phyloP scores from a whole-genome alignment of 352 stramenopile genomes.

The Sclerospora graminicola region DNA sequence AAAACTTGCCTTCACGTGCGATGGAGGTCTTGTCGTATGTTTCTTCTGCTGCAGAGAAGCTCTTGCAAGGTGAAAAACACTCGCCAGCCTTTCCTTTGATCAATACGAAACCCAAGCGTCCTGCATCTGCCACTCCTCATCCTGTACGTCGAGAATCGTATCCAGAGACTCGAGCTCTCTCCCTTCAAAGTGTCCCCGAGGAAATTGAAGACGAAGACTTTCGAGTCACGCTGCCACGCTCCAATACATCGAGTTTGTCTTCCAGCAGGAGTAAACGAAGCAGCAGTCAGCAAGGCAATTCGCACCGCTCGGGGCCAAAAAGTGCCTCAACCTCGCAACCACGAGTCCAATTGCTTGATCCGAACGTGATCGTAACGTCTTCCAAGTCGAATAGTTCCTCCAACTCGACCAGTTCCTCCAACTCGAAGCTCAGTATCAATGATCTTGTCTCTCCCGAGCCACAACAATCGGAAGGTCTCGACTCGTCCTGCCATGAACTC shows the following conservation, averaged over 20 bases:
- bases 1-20: constrained; percentile 28
- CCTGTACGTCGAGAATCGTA: constrained; percentile 14
- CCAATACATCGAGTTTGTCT: constrained; percentile 16
- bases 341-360: constrained; percentile 25
- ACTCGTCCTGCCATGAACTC: constrained; percentile 37
- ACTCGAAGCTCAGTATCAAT: constrained; percentile 17
- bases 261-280: constrained; percentile 8
- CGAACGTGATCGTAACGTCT: constrained; percentile 12
- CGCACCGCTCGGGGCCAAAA: constrained; percentile 8
- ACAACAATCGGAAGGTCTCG: constrained; percentile 3
- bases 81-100: neutral
- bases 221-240: constrained; percentile 9
- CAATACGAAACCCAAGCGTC: constrained; percentile 22
- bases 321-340: constrained; percentile 6
- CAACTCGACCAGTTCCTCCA: constrained; percentile 4
- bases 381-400: constrained; percentile 6
- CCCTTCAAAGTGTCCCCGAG: constrained; percentile 32
- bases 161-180: constrained; percentile 23
- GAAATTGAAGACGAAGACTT: constrained; percentile 37
- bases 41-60: constrained; percentile 36
- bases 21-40: constrained; percentile 67
- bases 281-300: constrained; percentile 5
- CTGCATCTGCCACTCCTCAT: constrained; percentile 9
- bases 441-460: constrained; percentile 18
- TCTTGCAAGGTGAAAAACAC: constrained; percentile 28